Evolutionary conservation across 2,329 filamentous ascomycete species (phyloP), one percentile per base, ranked within the genome.

Genomic region (Botryotinia globosa): DNA sequence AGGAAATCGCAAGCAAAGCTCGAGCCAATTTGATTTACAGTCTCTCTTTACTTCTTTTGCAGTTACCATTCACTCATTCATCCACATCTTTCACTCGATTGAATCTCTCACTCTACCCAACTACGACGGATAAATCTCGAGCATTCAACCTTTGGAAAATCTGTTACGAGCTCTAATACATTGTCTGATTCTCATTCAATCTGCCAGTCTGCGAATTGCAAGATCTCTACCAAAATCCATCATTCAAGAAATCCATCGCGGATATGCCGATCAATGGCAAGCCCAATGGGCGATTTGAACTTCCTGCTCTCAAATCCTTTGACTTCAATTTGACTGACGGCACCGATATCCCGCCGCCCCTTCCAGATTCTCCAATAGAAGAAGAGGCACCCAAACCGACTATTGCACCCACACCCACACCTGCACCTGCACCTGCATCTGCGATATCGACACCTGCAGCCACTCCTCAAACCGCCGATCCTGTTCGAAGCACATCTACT

Each of bases 321-420:
- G 78, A 78, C 71, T 79, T 76, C 69, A 80, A 78, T 66, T 77
- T 81, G 51, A 81, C 80, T 69, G 80, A 80, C 16, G 80, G 80
- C 62, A 81, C 80, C 54, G 74, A 80, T 71, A 81, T 81, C 56
- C 80, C 80, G 58, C 80, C 80, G 54, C 80, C 80, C 9, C 79
- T 78, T 63, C 79, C 78, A 48, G 79, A 77, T 42, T 81, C 80
- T 34, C 79, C 80, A 56, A 73, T 80, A 39, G 77, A 79, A 77
- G 77, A 80, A 73, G 65, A 67, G 65, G 18, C 34, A 32, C 51
- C 39, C 14, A 73, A 74, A 44, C 73, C 78, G 62, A 42, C 65
- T 42, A 74, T 45, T 39, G 45, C 77, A n/a, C 72, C 76, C 51
- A 44, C 29, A 32, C 65, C 65, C 5, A 22, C 39, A 32, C 70